Percentiles rank a stretch among this genome's conserved stretches.
phyloP scores from a whole-genome alignment of 2,329 filamentous ascomycete species.

The Ophiostoma ulmi region DNA sequence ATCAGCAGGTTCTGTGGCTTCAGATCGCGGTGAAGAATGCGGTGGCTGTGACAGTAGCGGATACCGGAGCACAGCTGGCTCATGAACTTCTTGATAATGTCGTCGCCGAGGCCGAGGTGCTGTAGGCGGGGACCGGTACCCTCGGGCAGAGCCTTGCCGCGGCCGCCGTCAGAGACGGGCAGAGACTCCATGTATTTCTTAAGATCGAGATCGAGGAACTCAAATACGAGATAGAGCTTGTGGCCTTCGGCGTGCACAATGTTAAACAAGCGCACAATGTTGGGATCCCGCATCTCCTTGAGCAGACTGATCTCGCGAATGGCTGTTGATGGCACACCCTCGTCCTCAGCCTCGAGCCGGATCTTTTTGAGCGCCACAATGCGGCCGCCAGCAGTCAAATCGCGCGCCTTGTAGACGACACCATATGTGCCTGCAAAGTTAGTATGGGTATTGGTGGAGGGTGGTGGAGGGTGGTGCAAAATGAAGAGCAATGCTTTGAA shows the following conservation, averaged over 20 bases:
- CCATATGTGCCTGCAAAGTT: conserved; percentile 70
- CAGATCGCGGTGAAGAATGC: conserved; percentile 75
- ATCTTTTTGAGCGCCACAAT: conserved; percentile 93
- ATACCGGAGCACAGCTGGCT: conserved; percentile 75
- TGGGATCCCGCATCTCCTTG: conserved; percentile 86
- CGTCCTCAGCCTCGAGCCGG: conserved; percentile 83
- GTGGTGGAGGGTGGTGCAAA: no score
- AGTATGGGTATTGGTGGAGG: background rate
- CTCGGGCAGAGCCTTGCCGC: conserved; percentile 74
- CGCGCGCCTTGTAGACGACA: conserved; percentile 85
- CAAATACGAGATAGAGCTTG: conserved; percentile 85
- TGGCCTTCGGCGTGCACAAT: conserved; percentile 89
- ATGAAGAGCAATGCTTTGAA: background rate
- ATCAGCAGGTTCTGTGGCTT: conserved; percentile 86
- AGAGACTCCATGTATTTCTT: conserved; percentile 94
- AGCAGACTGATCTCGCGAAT: conserved; percentile 88
- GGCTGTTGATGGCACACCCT: conserved; percentile 81
- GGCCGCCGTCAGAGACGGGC: conserved; percentile 71
- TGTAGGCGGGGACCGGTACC: conserved; percentile 60
- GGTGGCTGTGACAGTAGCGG: conserved; percentile 78
- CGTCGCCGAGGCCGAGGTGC: conserved; percentile 65
- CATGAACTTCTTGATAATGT: conserved; percentile 90
- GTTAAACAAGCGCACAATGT: conserved; percentile 78
- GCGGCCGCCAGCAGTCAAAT: conserved; percentile 69
- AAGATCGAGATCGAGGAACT: conserved; percentile 80